Base-by-base conservation (phyloP, 768 basidiomycete genomes). In the Russula sp. region DNA sequence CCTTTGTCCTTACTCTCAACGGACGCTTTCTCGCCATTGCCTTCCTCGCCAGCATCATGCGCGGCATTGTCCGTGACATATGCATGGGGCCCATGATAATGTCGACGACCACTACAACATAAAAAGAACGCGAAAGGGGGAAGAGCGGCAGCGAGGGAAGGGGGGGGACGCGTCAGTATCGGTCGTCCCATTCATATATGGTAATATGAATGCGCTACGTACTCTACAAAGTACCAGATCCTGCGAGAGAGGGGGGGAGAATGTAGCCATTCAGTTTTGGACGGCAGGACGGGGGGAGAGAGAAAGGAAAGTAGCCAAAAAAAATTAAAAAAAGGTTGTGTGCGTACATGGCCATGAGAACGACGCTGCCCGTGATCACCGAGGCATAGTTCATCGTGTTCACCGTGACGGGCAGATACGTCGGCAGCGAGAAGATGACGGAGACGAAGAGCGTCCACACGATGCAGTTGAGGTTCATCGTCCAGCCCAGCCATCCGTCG, bases 331-430 rank as follows among this genome's bases (percentile, higher is more conserved):
- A n/a, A n/a, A n/a, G n/a, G n/a, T 2, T 49, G 14, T 16, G 48
- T 49, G 20, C 73, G 57, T 56, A 74, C 72, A 70, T 54, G 16
- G 74, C 72, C 50, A 75, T 66, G 22, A 73, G 54, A 48, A 75
- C 60, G 48, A 76, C 74, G 7, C 73, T 66, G 34, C 68, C 71
- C 1, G 75, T 75, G 63, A 76, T 75, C 38, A 74, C 87, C 35
- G 85, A 81, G n/a, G 87, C 85, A 67, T 91, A 91, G 70, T 91
- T 90, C 87, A 91, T 90, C 61, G 85, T 89, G 35, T 78, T 70
- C 42, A 73, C 67, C n/a, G 85, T 88, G 18, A 90, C 86, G 3
- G 91, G 90, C 45, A 77, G 73, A 46, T 81, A 69, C 5, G 83
- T 87, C 1, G 90, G 90, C 66, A 92, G 74, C 45, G 85, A 83